phyloP scores from a whole-genome alignment of 257 asterid genomes.

The Solanum chilense region DNA sequence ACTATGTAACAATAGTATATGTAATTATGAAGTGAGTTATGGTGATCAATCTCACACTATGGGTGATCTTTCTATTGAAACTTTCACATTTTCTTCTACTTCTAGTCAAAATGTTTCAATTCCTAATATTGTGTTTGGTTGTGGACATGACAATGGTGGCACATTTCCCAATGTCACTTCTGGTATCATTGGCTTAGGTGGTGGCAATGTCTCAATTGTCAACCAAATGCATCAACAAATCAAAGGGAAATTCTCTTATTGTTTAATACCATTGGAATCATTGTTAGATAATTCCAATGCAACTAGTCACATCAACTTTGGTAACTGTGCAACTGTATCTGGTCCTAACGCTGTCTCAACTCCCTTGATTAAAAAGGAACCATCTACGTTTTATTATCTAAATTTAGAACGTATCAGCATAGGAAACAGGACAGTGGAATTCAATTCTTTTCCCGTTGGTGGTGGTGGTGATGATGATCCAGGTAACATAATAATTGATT shows the following conservation, averaged over 20 bases:
- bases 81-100: not conserved
- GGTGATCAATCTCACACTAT: not conserved
- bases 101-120: not conserved
- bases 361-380: not conserved
- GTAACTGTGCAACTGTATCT: not conserved
- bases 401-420: not conserved
- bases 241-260: slow-evolving; percentile 10
- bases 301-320: slow-evolving; percentile 1
- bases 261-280: not conserved
- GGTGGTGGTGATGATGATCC: not conserved
- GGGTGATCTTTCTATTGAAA: not conserved
- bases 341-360: slow-evolving; percentile 8
- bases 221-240: not conserved
- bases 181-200: slow-evolving; percentile 8
- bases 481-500: slow-evolving; percentile 14
- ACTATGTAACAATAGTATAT: not conserved
- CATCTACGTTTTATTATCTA: not conserved
- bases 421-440: not conserved
- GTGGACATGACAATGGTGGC: slow-evolving; percentile 1
- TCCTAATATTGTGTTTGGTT: not conserved
- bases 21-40: slow-evolving; percentile 2
- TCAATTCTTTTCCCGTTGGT: not conserved
- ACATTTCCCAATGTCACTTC: not conserved
- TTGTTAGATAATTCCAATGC: not conserved
- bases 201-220: not conserved